phyloP scores from a whole-genome alignment of 257 asterid genomes.

The Mitragyna speciosa region DNA sequence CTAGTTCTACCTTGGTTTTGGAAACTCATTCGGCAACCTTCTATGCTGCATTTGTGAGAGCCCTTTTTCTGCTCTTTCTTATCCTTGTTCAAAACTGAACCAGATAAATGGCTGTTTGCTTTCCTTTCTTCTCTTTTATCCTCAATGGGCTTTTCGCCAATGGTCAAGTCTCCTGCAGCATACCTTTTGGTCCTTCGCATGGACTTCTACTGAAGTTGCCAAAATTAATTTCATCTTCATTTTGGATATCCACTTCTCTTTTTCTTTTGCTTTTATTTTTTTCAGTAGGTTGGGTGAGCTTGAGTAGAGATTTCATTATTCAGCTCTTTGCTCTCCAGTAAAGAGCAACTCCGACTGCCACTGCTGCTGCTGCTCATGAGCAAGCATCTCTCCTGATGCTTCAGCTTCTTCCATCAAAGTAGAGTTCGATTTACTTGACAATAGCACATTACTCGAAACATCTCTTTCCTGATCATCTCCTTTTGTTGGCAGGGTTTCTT shows the following conservation, averaged over 20 bases:
- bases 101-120: conserved; percentile 26
- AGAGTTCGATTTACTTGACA: conserved; percentile 20
- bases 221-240: conserved; percentile 30
- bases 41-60: conserved; percentile 55
- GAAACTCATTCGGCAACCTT: conserved; percentile 70
- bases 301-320: conserved; percentile 22
- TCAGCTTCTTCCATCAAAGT: conserved; percentile 26
- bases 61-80: conserved; percentile 40
- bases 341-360: conserved; percentile 14
- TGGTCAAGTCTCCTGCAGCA: conserved; percentile 21
- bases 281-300: conserved; percentile 11
- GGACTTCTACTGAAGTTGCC: conserved; percentile 68
- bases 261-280: conserved; percentile 51
- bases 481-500: conserved; percentile 22
- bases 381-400: conserved; percentile 19
- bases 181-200: conserved; percentile 62
- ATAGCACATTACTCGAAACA: conserved; percentile 21
- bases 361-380: conserved; percentile 17
- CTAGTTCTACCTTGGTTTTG: conserved; percentile 62
- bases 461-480: conserved; percentile 29
- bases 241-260: conserved; percentile 44
- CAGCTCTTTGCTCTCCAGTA: conserved; percentile 23
- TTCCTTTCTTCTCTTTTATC: conserved; percentile 26
- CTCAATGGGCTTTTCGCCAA: conserved; percentile 23
- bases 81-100: conserved; percentile 21